Evolutionary conservation across 805 yeast genomes (phyloP).

Genomic region (Hanseniaspora meyeri): DNA sequence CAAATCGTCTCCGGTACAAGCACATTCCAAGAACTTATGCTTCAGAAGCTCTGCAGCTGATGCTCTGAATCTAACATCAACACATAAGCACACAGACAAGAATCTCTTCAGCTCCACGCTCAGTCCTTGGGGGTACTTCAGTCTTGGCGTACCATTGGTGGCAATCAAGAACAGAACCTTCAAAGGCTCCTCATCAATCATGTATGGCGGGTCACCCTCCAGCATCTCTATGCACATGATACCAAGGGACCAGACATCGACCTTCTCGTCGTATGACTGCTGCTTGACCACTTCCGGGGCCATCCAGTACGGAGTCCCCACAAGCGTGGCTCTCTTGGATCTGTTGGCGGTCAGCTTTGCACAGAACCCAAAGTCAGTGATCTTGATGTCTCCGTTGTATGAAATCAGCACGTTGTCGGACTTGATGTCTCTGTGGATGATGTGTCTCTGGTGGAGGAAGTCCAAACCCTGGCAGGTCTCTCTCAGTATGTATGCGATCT

Average conservation of each 20-base stretch:
- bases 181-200: constrained; percentile 81
- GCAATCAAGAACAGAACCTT: constrained; percentile 89
- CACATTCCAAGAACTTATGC: constrained; percentile 57
- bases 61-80: constrained; percentile 85
- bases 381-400: constrained; percentile 71
- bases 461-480: constrained; percentile 87
- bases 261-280: constrained; percentile 92
- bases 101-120: constrained; percentile 72
- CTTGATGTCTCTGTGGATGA: constrained; percentile 93
- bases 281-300: constrained; percentile 97
- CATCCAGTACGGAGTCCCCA: constrained; percentile 99
- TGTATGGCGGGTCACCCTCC: constrained; percentile 96
- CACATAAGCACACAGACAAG: constrained; percentile 81
- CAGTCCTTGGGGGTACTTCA: constrained; percentile 77
- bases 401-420: constrained; percentile 87
- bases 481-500: constrained; percentile 79
- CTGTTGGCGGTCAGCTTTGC: constrained; percentile 79
- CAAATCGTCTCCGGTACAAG: constrained; percentile 49
- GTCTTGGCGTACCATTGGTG: constrained; percentile 90
- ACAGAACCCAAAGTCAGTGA: constrained; percentile 96
- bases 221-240: constrained; percentile 98
- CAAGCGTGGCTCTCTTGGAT: constrained; percentile 92
- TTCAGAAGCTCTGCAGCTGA: constrained; percentile 74
- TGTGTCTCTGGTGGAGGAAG: constrained; percentile 80
- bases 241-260: constrained; percentile 96